A percentile compares a stretch with the other conserved stretches of the same genome.
These are phyloP conservation scores for Talaromyces borbonicus DNA, from an alignment of 495 filamentous ascomycete species.

Conservation along the genomic window DNA sequence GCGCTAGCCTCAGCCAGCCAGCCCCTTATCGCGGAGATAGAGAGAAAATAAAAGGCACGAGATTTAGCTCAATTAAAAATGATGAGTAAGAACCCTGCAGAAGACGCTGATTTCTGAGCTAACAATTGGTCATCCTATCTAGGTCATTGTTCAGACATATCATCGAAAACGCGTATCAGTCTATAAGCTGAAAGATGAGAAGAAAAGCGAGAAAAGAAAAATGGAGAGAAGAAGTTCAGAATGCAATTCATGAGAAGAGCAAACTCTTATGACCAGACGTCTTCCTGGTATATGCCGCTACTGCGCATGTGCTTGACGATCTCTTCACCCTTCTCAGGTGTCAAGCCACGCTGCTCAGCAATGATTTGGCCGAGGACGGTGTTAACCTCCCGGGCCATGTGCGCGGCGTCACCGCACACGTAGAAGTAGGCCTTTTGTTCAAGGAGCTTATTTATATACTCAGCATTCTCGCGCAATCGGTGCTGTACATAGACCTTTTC, in stretches of 20 bases:
- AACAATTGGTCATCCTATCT: too few species aligned
- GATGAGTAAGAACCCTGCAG: too few species aligned
- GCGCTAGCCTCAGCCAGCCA: too few species aligned
- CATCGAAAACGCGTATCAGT: constrained; percentile 1
- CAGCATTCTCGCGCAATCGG: constrained; percentile 68
- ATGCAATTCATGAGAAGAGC: constrained; percentile 10
- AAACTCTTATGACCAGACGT: constrained; percentile 71
- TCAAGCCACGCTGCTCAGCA: constrained; percentile 66
- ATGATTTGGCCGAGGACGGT: constrained; percentile 74
- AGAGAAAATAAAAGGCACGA: too few species aligned
- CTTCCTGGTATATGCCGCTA: constrained; percentile 93
- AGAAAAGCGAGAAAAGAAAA: too few species aligned
- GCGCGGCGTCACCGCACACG: constrained; percentile 94
- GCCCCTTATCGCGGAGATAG: too few species aligned
- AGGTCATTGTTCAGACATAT: too few species aligned
- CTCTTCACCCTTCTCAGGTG: constrained; percentile 81
- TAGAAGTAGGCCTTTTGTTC: constrained; percentile 92
- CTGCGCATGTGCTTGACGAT: constrained; percentile 92
- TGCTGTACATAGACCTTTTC: constrained; percentile 98
- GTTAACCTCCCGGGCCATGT: constrained; percentile 98
- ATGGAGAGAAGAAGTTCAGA: constrained; percentile 8
- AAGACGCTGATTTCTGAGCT: too few species aligned
- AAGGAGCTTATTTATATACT: constrained; percentile 80
- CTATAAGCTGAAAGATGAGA: constrained; percentile 2
- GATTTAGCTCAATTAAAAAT: too few species aligned